Percentiles rank a stretch among this genome's conserved stretches.
These are phyloP conservation scores for Scedosporium boydii DNA, from an alignment of 2,329 filamentous ascomycete species.

Conservation along the genomic window DNA sequence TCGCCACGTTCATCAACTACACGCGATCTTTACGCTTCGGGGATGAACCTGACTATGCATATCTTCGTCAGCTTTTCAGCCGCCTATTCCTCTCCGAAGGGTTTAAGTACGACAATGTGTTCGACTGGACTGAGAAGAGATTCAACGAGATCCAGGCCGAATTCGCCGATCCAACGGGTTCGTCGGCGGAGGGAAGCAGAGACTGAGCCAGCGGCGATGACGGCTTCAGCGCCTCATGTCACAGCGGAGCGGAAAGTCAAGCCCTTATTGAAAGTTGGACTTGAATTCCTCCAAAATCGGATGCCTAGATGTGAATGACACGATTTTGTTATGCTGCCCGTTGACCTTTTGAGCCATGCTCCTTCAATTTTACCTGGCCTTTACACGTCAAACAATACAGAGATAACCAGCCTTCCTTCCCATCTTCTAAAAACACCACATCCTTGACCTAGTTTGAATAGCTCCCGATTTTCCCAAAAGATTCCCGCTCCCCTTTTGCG, in stretches of 20 bases:
- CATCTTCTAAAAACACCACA: too few relatives aligned
- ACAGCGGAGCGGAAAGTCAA: not conserved
- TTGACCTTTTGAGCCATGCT: too few relatives aligned
- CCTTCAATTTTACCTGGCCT: too few relatives aligned
- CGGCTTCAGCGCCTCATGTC: not conserved
- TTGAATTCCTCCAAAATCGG: too few relatives aligned
- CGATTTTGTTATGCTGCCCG: too few relatives aligned
- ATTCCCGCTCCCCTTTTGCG: too few relatives aligned
- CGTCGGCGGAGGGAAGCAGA: not conserved
- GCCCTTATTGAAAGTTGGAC: not conserved
- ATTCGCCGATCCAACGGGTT: not conserved
- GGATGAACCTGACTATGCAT: conserved; percentile 40
- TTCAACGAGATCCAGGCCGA: conserved; percentile 11
- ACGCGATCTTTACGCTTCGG: conserved; percentile 63
- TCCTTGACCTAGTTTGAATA: too few relatives aligned
- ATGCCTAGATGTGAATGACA: too few relatives aligned
- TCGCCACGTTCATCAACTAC: conserved; percentile 69
- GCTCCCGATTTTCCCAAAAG: too few relatives aligned
- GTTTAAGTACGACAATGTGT: conserved; percentile 70
- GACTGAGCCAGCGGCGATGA: not conserved
- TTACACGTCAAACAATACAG: too few relatives aligned
- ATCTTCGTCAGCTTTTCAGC: conserved; percentile 67
- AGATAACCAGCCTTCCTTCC: too few relatives aligned
- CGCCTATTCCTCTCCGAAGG: conserved; percentile 61
- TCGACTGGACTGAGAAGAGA: conserved; percentile 54